phyloP scores from a whole-genome alignment of 164 flowering plant species.

The Aristolochia californica region DNA sequence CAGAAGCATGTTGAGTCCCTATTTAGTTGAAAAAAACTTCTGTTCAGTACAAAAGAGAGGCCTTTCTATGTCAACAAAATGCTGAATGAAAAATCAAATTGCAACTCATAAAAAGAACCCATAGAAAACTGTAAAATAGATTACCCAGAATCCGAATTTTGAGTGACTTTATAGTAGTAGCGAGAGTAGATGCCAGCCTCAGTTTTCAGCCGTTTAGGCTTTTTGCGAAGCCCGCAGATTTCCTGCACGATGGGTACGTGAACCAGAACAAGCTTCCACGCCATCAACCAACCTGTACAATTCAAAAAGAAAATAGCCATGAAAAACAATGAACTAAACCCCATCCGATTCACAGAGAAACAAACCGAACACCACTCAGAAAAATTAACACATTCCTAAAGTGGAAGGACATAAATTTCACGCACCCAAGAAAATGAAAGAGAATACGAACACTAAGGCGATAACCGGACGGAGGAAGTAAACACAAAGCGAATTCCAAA shows the following conservation, averaged over 20 bases:
- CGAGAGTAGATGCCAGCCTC: slow-evolving; percentile 31
- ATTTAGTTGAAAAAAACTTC: too few relatives aligned
- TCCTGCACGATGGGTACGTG: slow-evolving; percentile 92
- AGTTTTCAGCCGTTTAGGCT: slow-evolving; percentile 45
- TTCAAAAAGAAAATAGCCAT: not conserved
- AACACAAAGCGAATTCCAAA: not conserved
- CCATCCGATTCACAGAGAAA: too few relatives aligned
- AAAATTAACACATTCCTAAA: not conserved
- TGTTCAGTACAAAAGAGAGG: too few relatives aligned
- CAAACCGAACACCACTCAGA: too few relatives aligned
- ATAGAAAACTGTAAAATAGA: too few relatives aligned
- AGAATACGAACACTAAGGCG: slow-evolving; percentile 1
- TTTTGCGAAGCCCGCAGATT: slow-evolving; percentile 60
- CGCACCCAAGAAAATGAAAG: not conserved
- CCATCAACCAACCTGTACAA: slow-evolving; percentile 62
- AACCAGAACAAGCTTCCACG: slow-evolving; percentile 82
- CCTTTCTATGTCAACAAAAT: too few relatives aligned
- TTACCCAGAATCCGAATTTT: too few relatives aligned
- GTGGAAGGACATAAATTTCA: not conserved
- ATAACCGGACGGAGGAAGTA: not conserved
- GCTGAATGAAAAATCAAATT: too few relatives aligned
- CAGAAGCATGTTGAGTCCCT: too few relatives aligned
- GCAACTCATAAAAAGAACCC: too few relatives aligned
- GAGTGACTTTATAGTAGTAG: slow-evolving; percentile 33
- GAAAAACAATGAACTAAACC: not conserved